These are phyloP conservation scores for Trypanosoma vivax DNA, from an alignment of 208 protist species.

Conservation along the genomic window DNA sequence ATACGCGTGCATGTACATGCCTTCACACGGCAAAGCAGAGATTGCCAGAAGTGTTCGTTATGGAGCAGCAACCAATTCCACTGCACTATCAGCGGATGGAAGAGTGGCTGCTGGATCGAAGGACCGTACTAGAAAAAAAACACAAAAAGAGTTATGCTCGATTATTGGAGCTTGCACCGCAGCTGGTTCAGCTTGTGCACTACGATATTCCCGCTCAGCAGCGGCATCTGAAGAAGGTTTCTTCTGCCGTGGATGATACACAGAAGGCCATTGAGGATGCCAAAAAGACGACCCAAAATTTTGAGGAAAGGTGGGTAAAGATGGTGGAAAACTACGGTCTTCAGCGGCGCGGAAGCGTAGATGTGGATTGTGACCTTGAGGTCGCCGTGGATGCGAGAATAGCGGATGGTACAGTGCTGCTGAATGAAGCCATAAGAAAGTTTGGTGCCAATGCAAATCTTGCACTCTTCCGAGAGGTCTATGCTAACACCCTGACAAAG, in stretches of 20 bases:
- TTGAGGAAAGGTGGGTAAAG: constrained; percentile 23
- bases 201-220: constrained; percentile 71
- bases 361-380: constrained; percentile 19
- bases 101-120: constrained; percentile 72
- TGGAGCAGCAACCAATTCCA: constrained; percentile 44
- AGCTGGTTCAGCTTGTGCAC: constrained; percentile 48
- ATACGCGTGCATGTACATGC: not conserved
- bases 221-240: constrained; percentile 40
- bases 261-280: constrained; percentile 54
- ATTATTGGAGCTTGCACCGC: constrained; percentile 38
- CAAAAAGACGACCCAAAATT: constrained; percentile 15
- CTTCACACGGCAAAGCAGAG: not conserved
- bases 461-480: constrained; percentile 24
- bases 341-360: not conserved
- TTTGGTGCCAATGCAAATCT: constrained; percentile 24
- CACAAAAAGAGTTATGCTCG: constrained; percentile 39
- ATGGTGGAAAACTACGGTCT: constrained; percentile 43
- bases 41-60: constrained; percentile 8
- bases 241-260: constrained; percentile 40
- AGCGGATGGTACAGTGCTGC: constrained; percentile 7
- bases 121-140: constrained; percentile 39
- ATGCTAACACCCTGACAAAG: constrained; percentile 22
- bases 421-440: constrained; percentile 23
- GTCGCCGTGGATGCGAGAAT: constrained; percentile 34
- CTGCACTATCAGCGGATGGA: constrained; percentile 82